Evolutionary conservation across 1,284 basidiomycete species (phyloP), one percentile per base, ranked within the genome.

Genomic region (Phylloboletellus chloephorus): DNA sequence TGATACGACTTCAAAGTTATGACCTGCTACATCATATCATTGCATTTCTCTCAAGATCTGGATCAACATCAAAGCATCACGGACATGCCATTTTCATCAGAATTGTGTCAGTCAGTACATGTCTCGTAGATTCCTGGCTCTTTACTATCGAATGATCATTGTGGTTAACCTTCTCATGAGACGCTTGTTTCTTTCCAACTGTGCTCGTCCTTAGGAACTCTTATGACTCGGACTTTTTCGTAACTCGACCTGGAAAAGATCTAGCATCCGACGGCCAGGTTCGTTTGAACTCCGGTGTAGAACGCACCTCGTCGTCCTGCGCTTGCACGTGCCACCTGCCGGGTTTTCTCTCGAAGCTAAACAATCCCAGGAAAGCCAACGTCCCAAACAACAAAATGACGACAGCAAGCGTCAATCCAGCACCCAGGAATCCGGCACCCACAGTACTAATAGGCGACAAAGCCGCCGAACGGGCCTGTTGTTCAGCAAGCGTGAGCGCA

Each of bases 361-460:
- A 31, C 12, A 72, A 37, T 0, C 79, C 76, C 30, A 75, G 41
- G 58, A 74, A 70, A 15, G 58, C 53, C 28, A 79, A 50, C 10
- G 66, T 52, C 7, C 51, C 66, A 11, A 78, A 52, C 43, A 67
- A 63, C 11, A 65, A 48, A 17, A 69, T 49, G 25, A 66, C 56
- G 9, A 78, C 67, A 7, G 64, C 71, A 20, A 76, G 52, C 20
- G 74, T 73, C 46, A 83, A 52, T 5, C 77, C 76, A 1, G 81
- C 81, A 19, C 81, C 81, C 8, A 83, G 60, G 61, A 81, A 78
- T 1, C 80, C 80, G 21, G 80, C 78, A 11, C 76, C 79, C 8
- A 80, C 70, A 0, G 68, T 72, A 48, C 67, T 71, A 50, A 80
- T 72, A 26, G 48, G 61, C 24, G 71, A 65, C 37, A 66, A 61